A percentile compares a stretch with the other conserved stretches of the same genome.
phyloP scores from a whole-genome alignment of 2,329 filamentous ascomycete genomes.

The Botrytis squamosa region DNA sequence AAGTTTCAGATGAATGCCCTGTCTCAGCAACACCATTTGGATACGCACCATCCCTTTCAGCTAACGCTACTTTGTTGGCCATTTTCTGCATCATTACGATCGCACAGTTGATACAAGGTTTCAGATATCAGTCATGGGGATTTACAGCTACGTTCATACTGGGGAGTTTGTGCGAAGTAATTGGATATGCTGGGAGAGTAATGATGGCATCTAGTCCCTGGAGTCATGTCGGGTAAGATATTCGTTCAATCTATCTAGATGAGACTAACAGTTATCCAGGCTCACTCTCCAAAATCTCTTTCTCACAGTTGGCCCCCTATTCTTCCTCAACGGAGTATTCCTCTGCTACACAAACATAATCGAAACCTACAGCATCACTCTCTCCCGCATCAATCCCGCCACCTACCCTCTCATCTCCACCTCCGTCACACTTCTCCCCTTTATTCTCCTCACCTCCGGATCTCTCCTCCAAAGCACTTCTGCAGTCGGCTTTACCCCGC shows the following conservation, averaged over 20 bases:
- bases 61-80: constrained; percentile 1
- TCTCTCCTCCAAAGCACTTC: constrained; percentile 3
- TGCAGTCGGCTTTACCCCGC: not conserved
- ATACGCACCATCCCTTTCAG: not conserved
- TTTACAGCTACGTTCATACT: constrained; percentile 8
- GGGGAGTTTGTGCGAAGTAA: not conserved
- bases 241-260: not conserved
- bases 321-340: not conserved
- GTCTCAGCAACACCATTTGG: not conserved
- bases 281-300: not conserved
- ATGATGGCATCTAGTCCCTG: constrained; percentile 11
- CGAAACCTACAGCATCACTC: not conserved
- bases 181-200: constrained; percentile 12
- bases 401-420: constrained; percentile 3
- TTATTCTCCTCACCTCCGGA: not conserved
- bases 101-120: constrained; percentile 4
- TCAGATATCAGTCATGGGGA: not conserved
- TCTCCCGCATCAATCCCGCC: not conserved
- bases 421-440: not conserved
- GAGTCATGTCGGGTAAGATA: constrained; percentile 13
- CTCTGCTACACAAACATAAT: constrained; percentile 14
- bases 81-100: constrained; percentile 3
- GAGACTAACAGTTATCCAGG: not conserved
- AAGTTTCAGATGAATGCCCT: constrained; percentile 14
- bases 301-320: constrained; percentile 5